phyloP scores from a whole-genome alignment of 139 green algal genomes.

The Picochlorum costavermella region DNA sequence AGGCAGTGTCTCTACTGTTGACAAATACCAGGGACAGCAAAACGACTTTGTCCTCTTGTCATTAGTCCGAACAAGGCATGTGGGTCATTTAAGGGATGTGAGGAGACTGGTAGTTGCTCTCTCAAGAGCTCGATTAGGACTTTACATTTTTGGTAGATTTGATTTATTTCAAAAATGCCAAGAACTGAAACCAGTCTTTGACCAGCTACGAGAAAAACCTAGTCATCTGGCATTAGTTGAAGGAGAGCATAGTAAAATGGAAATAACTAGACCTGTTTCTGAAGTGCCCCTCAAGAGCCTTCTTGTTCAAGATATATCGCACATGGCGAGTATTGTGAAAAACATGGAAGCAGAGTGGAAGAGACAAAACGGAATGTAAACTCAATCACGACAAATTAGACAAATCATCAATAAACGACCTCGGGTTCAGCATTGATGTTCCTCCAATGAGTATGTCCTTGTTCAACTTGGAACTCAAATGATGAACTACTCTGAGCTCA shows the following conservation, averaged over 20 bases:
- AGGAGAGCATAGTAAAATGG: conserved; percentile 17
- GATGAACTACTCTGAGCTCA: conserved; percentile 78
- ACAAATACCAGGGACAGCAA: conserved; percentile 98
- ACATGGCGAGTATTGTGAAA: conserved; percentile 46
- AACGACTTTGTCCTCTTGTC: conserved; percentile 94
- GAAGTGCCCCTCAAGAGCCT: conserved; percentile 17
- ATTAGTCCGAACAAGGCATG: conserved; percentile 78
- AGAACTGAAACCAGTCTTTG: conserved; percentile 84
- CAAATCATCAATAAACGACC: conserved; percentile 54
- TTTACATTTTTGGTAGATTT: conserved; percentile 90
- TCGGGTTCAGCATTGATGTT: conserved; percentile 63
- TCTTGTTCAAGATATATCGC: conserved; percentile 32
- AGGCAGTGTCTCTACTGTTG: conserved; percentile 70
- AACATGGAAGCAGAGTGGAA: conserved; percentile 43
- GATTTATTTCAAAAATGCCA: conserved; percentile 86
- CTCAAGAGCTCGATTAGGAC: conserved; percentile 80
- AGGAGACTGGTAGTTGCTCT: conserved; percentile 91
- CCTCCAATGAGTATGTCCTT: conserved; percentile 74
- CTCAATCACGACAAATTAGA: conserved; percentile 18
- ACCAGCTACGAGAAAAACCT: conserved; percentile 66
- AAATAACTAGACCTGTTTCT: conserved; percentile 8
- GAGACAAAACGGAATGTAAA: background rate
- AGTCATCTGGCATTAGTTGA: conserved; percentile 66
- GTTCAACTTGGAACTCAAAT: conserved; percentile 41
- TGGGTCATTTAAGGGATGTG: conserved; percentile 95